Evolutionary conservation across 768 basidiomycete species (phyloP).

Genomic region (Glaciozyma antarctica): DNA sequence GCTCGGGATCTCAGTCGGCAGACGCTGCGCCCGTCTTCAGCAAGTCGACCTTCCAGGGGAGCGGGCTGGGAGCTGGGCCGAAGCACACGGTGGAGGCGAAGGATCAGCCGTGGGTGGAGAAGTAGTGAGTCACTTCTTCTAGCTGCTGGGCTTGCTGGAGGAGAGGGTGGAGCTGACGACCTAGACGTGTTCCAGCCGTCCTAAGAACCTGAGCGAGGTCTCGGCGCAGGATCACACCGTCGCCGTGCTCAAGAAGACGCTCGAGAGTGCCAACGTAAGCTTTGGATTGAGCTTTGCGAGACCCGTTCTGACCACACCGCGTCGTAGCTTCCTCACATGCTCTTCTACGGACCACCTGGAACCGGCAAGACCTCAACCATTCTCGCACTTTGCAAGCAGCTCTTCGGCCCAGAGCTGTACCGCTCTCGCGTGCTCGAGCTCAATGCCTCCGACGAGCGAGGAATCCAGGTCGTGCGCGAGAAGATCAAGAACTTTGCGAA

Average conservation of each 20-base stretch:
- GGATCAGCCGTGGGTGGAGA: constrained; percentile 87
- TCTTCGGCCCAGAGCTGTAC: constrained; percentile 98
- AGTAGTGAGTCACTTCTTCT: constrained; percentile 58
- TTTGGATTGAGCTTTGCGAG: background rate
- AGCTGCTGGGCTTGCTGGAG: too few relatives aligned
- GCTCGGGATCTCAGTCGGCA: background rate
- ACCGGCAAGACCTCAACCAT: constrained; percentile 99
- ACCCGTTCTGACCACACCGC: background rate
- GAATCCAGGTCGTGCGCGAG: constrained; percentile 90
- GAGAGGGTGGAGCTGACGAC: background rate
- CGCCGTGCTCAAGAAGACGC: constrained; percentile 77
- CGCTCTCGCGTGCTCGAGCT: constrained; percentile 85
- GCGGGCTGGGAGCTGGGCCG: constrained; percentile 30
- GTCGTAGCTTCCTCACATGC: constrained; percentile 86
- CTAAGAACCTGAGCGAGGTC: constrained; percentile 95
- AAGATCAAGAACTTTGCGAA: constrained; percentile 95
- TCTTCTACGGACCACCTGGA: constrained; percentile 98
- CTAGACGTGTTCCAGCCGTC: constrained; percentile 52
- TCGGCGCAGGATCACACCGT: constrained; percentile 96
- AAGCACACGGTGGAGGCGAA: constrained; percentile 44
- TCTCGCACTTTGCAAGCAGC: constrained; percentile 79
- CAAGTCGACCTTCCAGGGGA: constrained; percentile 18
- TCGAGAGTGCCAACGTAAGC: constrained; percentile 80
- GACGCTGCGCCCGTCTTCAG: background rate
- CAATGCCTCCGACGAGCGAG: constrained; percentile 97